Conservation (phyloP, 768 basidiomycete genomes). For the Omphalotus guepiniiformis region DNA sequence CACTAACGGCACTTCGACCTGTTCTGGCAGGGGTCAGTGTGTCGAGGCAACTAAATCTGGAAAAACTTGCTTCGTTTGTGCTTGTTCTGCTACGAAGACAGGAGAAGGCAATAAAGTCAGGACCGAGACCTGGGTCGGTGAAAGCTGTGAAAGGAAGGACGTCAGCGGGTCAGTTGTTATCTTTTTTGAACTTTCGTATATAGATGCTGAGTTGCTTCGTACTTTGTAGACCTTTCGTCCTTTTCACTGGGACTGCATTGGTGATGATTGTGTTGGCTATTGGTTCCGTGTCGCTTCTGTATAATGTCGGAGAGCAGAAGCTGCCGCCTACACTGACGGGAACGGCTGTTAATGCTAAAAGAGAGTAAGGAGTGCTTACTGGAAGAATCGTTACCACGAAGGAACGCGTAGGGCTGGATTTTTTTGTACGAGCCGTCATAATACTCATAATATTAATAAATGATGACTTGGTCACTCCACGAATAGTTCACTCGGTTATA, state of each 20-base stretch:
- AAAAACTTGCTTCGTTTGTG: conserved; percentile 50
- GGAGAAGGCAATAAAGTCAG: conserved; percentile 48
- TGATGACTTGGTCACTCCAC: too few relatives aligned
- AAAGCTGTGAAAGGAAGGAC: conserved; percentile 73
- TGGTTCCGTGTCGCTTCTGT: conserved; percentile 67
- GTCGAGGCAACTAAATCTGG: conserved; percentile 56
- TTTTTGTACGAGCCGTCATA: too few relatives aligned
- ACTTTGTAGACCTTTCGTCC: conserved; percentile 59
- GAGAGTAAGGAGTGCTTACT: conserved; percentile 35
- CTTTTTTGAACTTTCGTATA: background rate
- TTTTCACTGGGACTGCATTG: conserved; percentile 66
- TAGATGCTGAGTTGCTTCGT: too few relatives aligned
- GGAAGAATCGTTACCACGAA: background rate
- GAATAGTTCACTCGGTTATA: too few relatives aligned
- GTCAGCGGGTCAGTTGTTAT: conserved; percentile 63
- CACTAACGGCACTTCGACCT: conserved; percentile 55
- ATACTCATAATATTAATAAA: too few relatives aligned
- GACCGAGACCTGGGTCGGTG: conserved; percentile 69
- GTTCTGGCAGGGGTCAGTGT: conserved; percentile 71
- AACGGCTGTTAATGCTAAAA: conserved; percentile 49
- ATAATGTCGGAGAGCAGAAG: conserved; percentile 52
- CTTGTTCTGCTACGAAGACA: conserved; percentile 45
- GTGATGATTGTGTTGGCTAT: conserved; percentile 59
- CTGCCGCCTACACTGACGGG: conserved; percentile 75
- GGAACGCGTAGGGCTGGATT: too few relatives aligned